Evolutionary conservation across 495 filamentous ascomycete genomes (phyloP).

Genomic region (Penicillium bialowiezense): DNA sequence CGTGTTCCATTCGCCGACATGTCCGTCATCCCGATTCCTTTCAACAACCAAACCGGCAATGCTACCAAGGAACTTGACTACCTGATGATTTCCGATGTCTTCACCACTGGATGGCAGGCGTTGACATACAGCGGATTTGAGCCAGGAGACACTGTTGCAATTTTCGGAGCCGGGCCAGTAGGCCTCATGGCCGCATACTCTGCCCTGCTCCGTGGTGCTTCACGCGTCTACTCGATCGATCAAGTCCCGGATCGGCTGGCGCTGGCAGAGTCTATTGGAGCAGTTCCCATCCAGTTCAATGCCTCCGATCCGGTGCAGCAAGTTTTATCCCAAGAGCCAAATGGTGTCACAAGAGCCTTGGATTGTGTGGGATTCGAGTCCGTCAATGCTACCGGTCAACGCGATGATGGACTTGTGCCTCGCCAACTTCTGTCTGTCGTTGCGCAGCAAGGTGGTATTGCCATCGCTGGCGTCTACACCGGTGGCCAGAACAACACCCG

Average conservation of each 20-base stretch:
- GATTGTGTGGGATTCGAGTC: slow-evolving; percentile 15
- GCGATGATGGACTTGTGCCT: background rate
- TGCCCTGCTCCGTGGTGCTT: slow-evolving; percentile 37
- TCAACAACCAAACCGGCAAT: background rate
- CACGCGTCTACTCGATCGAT: slow-evolving; percentile 49
- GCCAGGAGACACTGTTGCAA: slow-evolving; percentile 34
- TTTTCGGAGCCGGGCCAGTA: slow-evolving; percentile 43
- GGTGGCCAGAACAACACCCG: slow-evolving; percentile 2
- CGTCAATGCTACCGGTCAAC: background rate
- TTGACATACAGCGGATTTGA: slow-evolving; percentile 24
- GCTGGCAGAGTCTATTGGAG: slow-evolving; percentile 48
- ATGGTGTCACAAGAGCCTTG: slow-evolving; percentile 3
- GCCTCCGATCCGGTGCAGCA: slow-evolving; percentile 37
- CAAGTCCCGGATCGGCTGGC: slow-evolving; percentile 43
- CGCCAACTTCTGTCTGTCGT: background rate
- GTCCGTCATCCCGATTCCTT: slow-evolving; percentile 17
- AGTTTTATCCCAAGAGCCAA: slow-evolving; percentile 1
- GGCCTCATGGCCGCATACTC: slow-evolving; percentile 38
- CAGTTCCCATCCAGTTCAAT: slow-evolving; percentile 28
- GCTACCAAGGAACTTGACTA: slow-evolving; percentile 25
- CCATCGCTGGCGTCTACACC: slow-evolving; percentile 8
- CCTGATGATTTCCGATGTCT: slow-evolving; percentile 35
- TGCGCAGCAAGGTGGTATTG: slow-evolving; percentile 6
- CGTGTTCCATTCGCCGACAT: slow-evolving; percentile 34
- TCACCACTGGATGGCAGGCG: slow-evolving; percentile 28